phyloP scores from a whole-genome alignment of 352 stramenopile species.

The Pythium pyrilobum region DNA sequence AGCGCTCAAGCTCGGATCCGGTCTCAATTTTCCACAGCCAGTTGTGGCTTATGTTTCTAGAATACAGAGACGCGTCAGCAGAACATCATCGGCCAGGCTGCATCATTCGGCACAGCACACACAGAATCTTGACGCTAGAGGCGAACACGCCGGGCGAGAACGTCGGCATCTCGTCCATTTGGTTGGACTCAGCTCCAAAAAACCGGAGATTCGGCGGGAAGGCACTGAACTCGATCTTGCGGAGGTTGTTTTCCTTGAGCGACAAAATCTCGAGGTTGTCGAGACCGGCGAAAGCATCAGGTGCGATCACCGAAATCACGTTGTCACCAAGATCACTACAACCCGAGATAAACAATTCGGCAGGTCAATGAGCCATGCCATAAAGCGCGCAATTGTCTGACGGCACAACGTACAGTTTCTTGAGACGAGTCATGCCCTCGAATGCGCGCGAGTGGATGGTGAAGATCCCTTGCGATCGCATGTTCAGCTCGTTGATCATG shows the following conservation, averaged over 20 bases:
- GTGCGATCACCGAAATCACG: slow-evolving; percentile 54
- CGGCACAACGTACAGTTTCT: slow-evolving; percentile 33
- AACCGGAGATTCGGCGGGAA: slow-evolving; percentile 35
- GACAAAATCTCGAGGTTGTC: slow-evolving; percentile 34
- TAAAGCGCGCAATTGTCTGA: neutral
- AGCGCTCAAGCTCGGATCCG: slow-evolving; percentile 43
- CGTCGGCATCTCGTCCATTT: slow-evolving; percentile 49
- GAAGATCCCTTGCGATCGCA: slow-evolving; percentile 58
- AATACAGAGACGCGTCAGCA: neutral
- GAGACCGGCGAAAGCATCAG: slow-evolving; percentile 42
- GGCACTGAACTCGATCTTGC: slow-evolving; percentile 30
- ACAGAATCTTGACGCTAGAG: slow-evolving; percentile 40
- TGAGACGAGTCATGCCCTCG: slow-evolving; percentile 42
- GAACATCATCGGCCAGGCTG: too few relatives aligned
- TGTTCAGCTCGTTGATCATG: slow-evolving; percentile 38
- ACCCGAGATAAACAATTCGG: neutral
- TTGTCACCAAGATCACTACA: slow-evolving; percentile 62
- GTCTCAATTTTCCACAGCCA: slow-evolving; percentile 52
- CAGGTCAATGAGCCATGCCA: neutral
- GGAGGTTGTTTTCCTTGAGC: slow-evolving; percentile 45
- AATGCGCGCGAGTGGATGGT: slow-evolving; percentile 49
- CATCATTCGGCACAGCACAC: neutral
- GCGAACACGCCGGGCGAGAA: slow-evolving; percentile 27
- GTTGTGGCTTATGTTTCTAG: slow-evolving; percentile 61
- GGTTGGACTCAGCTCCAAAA: slow-evolving; percentile 48